Conservation (phyloP, 352 stramenopile genomes). For the Pythium folliculosum region DNA sequence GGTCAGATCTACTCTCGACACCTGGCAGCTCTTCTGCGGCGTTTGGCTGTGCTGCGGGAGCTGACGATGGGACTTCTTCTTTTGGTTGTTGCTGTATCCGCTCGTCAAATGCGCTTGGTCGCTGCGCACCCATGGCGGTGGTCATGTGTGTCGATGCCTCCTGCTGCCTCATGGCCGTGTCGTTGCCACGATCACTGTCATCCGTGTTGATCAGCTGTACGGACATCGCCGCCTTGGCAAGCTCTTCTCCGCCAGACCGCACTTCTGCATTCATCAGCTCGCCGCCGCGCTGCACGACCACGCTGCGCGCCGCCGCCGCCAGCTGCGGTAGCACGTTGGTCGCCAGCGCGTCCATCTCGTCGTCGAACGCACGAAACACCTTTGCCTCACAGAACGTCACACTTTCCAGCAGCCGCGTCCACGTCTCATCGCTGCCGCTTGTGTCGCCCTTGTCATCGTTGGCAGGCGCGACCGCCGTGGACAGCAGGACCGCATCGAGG, state of each 20-base stretch:
- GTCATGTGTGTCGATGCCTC: too few relatives aligned
- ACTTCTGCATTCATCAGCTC: too few relatives aligned
- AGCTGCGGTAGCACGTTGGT: slow-evolving; percentile 3
- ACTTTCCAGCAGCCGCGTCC: slow-evolving; percentile 38
- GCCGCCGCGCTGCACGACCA: not conserved
- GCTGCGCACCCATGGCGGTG: too few relatives aligned
- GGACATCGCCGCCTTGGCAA: too few relatives aligned
- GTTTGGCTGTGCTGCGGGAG: not conserved
- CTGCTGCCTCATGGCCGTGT: too few relatives aligned
- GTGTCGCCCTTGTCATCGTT: not conserved
- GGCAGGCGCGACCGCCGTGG: not conserved
- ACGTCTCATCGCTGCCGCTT: slow-evolving; percentile 15
- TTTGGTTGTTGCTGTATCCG: not conserved
- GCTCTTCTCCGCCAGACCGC: too few relatives aligned
- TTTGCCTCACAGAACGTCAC: slow-evolving; percentile 41
- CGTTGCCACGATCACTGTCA: too few relatives aligned
- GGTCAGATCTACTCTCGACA: too few relatives aligned
- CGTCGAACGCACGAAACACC: slow-evolving; percentile 38
- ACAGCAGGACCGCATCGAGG: slow-evolving; percentile 3
- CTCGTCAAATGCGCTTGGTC: not conserved
- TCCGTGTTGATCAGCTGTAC: too few relatives aligned
- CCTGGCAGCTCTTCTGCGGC: too few relatives aligned
- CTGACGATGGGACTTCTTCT: too few relatives aligned
- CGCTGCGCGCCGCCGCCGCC: not conserved
- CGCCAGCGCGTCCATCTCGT: slow-evolving; percentile 21